Percentiles rank a stretch among this genome's conserved stretches.
phyloP scores from a whole-genome alignment of 345 rosid genomes.

The Clausena lansium region DNA sequence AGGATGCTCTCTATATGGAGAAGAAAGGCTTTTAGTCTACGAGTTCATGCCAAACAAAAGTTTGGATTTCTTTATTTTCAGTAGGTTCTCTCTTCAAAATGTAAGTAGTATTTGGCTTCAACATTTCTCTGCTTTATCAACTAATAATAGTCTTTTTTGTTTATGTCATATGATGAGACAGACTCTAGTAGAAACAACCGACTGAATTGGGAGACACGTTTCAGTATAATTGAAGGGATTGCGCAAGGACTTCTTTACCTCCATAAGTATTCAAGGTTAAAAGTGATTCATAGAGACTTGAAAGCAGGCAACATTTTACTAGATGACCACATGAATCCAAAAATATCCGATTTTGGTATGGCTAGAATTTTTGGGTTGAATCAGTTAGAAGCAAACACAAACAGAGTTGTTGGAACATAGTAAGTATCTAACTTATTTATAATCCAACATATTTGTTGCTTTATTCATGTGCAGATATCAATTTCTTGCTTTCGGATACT shows the following conservation, averaged over 20 bases:
- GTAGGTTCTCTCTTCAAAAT: not conserved
- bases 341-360: slow-evolving; percentile 14
- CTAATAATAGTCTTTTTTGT: not conserved
- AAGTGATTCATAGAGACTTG: slow-evolving; percentile 13
- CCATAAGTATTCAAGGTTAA: slow-evolving; percentile 11
- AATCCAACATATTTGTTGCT: not conserved
- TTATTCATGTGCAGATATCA: not conserved
- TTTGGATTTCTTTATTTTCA: not conserved
- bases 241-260: slow-evolving; percentile 17
- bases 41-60: slow-evolving; percentile 3
- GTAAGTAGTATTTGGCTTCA: not conserved
- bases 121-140: not conserved
- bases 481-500: not conserved
- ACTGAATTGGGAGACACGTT: slow-evolving; percentile 3
- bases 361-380: not conserved
- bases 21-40: not conserved
- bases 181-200: not conserved
- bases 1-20: not conserved
- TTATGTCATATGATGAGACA: not conserved
- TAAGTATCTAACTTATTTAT: not conserved
- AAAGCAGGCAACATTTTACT: slow-evolving; percentile 17
- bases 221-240: slow-evolving; percentile 12
- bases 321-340: slow-evolving; percentile 15
- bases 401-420: not conserved
- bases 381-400: not conserved